A percentile compares a stretch with the other conserved stretches of the same genome.
Conservation (phyloP, 306 rosid species). For the Boehmeria nivea region DNA sequence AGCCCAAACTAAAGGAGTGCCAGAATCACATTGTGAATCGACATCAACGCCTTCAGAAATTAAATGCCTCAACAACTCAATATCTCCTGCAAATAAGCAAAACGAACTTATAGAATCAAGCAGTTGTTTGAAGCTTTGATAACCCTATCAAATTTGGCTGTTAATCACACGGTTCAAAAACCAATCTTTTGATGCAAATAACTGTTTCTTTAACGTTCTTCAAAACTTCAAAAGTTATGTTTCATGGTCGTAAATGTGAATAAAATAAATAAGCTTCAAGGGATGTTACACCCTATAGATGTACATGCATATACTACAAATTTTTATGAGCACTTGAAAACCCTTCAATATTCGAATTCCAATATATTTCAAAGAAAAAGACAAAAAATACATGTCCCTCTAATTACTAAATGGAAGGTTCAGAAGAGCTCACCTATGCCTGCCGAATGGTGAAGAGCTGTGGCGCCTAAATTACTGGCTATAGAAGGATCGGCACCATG, state of each 20-base stretch:
- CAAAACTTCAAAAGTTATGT: too few relatives aligned
- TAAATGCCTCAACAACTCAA: conserved; percentile 59
- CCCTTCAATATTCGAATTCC: background rate
- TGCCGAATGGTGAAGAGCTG: conserved; percentile 84
- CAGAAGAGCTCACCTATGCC: conserved; percentile 53
- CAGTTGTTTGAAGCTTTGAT: background rate
- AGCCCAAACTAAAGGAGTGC: conserved; percentile 92
- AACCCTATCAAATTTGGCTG: background rate
- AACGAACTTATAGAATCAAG: conserved; percentile 6
- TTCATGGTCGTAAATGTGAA: too few relatives aligned
- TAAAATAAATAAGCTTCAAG: too few relatives aligned
- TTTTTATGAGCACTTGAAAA: too few relatives aligned
- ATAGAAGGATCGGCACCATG: conserved; percentile 58
- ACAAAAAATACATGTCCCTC: background rate
- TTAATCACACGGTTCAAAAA: too few relatives aligned
- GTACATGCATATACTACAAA: too few relatives aligned
- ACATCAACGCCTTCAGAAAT: conserved; percentile 68
- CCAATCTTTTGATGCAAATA: too few relatives aligned
- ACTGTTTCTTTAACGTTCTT: too few relatives aligned
- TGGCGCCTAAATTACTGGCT: conserved; percentile 76
- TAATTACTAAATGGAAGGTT: background rate
- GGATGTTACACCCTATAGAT: too few relatives aligned
- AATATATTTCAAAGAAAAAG: background rate
- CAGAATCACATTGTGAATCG: conserved; percentile 79
- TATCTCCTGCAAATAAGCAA: conserved; percentile 54